Conservation (phyloP, 2,329 filamentous ascomycete genomes). For the Phoma herbarum region DNA sequence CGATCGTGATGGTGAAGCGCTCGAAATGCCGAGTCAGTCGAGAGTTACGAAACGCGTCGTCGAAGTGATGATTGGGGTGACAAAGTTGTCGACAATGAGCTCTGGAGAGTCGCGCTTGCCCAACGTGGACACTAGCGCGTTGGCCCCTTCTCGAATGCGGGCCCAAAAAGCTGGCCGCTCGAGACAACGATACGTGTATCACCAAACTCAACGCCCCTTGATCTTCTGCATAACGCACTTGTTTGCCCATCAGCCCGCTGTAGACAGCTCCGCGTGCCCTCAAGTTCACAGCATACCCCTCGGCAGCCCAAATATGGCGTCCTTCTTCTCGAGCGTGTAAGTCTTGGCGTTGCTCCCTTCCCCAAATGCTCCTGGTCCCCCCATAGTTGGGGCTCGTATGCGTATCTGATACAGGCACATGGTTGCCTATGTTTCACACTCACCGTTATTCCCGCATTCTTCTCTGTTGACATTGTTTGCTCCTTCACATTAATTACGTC, state of each 20-base stretch:
- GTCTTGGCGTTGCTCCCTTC: constrained; percentile 48
- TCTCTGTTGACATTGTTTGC: constrained; percentile 15
- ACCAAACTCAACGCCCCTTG: constrained; percentile 37
- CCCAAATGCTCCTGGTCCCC: constrained; percentile 38
- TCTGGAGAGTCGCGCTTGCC: constrained; percentile 33
- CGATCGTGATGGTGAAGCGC: background rate
- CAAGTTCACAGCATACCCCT: constrained; percentile 19
- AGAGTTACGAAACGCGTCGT: constrained; percentile 18
- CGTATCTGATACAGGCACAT: constrained; percentile 41
- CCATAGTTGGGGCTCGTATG: constrained; percentile 37
- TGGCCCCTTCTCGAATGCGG: constrained; percentile 43
- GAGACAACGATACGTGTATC: constrained; percentile 40
- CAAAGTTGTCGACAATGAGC: constrained; percentile 34
- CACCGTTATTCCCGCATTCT: constrained; percentile 27
- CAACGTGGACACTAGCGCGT: constrained; percentile 31
- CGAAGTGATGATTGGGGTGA: constrained; percentile 17
- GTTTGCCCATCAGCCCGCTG: constrained; percentile 21
- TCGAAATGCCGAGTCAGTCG: background rate
- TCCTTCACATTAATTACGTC: constrained; percentile 15
- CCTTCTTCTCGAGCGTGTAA: constrained; percentile 55
- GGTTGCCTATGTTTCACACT: constrained; percentile 37
- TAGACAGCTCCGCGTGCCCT: constrained; percentile 12
- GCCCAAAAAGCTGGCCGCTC: constrained; percentile 37
- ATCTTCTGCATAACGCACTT: constrained; percentile 35
- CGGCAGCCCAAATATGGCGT: constrained; percentile 45